Percentiles rank a stretch among this genome's conserved stretches.
Conservation (phyloP, 1,284 basidiomycete species). For the Boletus subluridellus region DNA sequence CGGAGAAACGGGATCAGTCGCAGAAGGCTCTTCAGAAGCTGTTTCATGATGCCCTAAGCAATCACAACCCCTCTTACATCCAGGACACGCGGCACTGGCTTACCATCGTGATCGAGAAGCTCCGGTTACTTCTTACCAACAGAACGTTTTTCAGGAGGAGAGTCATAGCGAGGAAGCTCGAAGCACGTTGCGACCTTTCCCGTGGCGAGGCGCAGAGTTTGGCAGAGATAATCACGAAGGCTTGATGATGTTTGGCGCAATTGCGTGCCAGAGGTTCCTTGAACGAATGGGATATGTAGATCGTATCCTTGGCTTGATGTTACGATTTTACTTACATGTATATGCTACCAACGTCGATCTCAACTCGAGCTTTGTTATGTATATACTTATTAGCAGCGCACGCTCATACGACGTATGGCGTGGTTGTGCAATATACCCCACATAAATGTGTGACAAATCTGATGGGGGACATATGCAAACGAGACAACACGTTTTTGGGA, state of each 20-base stretch:
- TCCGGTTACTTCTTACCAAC: neutral
- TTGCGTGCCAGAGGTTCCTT: neutral
- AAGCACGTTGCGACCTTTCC: neutral
- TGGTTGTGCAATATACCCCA: too few relatives aligned
- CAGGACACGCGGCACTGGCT: neutral
- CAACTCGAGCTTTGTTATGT: neutral
- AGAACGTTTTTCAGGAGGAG: neutral
- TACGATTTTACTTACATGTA: neutral
- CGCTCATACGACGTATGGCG: too few relatives aligned
- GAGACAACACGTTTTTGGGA: too few relatives aligned
- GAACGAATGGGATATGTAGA: neutral
- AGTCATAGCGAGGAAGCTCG: neutral
- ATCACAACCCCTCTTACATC: neutral
- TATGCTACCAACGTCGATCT: neutral
- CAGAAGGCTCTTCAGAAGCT: neutral
- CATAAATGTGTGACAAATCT: too few relatives aligned
- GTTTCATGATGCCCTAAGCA: neutral
- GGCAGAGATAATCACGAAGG: neutral
- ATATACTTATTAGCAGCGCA: neutral
- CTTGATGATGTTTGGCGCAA: neutral
- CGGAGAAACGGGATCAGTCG: neutral
- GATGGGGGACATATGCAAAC: too few relatives aligned
- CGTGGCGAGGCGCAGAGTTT: neutral
- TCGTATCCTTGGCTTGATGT: neutral
- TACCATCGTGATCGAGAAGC: neutral